Evolutionary conservation across 1,284 basidiomycete genomes (phyloP).

Genomic region (Trichosporon coremiiforme): DNA sequence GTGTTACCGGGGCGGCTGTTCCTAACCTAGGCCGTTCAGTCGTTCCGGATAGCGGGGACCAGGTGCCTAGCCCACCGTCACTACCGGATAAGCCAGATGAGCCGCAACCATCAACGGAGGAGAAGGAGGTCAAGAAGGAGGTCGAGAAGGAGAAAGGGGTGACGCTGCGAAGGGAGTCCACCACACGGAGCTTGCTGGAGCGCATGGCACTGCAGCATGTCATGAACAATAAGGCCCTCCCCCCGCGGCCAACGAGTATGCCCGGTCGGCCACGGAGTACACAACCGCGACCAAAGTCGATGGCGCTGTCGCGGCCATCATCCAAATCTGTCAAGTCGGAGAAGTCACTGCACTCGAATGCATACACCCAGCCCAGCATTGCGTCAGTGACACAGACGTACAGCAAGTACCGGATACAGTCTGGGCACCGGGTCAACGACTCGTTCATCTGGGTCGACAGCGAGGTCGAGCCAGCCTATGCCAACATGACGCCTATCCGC

Average conservation of each 20-base stretch:
- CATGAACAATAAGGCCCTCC: conserved; percentile 6
- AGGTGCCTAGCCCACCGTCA: not conserved
- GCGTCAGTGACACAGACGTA: conserved; percentile 9
- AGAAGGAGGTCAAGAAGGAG: no score
- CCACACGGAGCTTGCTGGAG: conserved; percentile 1
- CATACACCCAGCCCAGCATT: not conserved
- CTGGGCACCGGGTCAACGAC: not conserved
- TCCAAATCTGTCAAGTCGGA: conserved; percentile 1
- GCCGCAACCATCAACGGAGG: not conserved
- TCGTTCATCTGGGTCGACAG: not conserved
- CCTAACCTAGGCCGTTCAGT: not conserved
- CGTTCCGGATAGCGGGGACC: not conserved
- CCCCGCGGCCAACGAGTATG: not conserved
- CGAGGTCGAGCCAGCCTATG: not conserved
- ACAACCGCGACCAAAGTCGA: not conserved
- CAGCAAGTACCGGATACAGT: not conserved
- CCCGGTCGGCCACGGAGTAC: not conserved
- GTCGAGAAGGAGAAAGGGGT: not conserved
- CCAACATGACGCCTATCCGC: not conserved
- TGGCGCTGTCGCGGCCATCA: conserved; percentile 10
- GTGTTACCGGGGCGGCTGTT: not conserved
- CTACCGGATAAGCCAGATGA: not conserved
- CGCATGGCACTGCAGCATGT: conserved; percentile 4
- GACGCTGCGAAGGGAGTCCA: not conserved
- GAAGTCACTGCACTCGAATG: not conserved